phyloP scores from a whole-genome alignment of 2,329 filamentous ascomycete genomes.

The Daldinia sp. region DNA sequence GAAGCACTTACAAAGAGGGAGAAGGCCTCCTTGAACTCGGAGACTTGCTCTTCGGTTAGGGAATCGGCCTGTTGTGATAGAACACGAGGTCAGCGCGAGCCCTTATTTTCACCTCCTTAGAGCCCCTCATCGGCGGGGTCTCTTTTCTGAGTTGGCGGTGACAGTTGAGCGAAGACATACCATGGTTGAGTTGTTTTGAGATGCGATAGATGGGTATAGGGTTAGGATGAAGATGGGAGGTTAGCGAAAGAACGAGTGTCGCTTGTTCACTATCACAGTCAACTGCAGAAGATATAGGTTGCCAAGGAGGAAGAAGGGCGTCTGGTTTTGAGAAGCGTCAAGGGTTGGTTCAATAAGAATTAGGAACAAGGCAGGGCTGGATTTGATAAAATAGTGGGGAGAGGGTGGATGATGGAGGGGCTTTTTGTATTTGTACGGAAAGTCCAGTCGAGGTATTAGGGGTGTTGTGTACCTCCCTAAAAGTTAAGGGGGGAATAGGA shows the following conservation, averaged over 20 bases:
- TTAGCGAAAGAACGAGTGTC: constrained; percentile 30
- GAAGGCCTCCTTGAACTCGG: constrained; percentile 99
- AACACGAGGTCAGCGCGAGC: constrained; percentile 42
- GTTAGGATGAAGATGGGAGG: constrained; percentile 3
- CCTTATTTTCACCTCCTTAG: constrained; percentile 34
- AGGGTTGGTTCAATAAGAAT: constrained; percentile 34
- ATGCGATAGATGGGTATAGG: constrained; percentile 10
- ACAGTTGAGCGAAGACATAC: constrained; percentile 35
- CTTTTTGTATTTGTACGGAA: constrained; percentile 9
- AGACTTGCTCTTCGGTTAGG: constrained; percentile 99
- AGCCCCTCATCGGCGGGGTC: constrained; percentile 46
- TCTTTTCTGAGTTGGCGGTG: constrained; percentile 36
- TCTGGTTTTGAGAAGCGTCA: constrained; percentile 38
- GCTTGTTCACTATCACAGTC: constrained; percentile 25
- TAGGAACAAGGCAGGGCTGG: constrained; percentile 43
- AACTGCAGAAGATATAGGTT: constrained; percentile 28
- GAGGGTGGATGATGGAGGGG: constrained; percentile 34
- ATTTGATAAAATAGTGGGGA: constrained; percentile 41
- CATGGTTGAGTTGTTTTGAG: constrained; percentile 35
- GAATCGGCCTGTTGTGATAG: constrained; percentile 81
- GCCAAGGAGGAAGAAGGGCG: constrained; percentile 39
- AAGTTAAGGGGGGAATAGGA: background rate
- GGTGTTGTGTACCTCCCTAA: constrained; percentile 10
- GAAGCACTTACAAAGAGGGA: constrained; percentile 91
- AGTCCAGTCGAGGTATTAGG: background rate